Conservation (phyloP, 169 alveolate genomes). For the Perkinsus olseni region DNA sequence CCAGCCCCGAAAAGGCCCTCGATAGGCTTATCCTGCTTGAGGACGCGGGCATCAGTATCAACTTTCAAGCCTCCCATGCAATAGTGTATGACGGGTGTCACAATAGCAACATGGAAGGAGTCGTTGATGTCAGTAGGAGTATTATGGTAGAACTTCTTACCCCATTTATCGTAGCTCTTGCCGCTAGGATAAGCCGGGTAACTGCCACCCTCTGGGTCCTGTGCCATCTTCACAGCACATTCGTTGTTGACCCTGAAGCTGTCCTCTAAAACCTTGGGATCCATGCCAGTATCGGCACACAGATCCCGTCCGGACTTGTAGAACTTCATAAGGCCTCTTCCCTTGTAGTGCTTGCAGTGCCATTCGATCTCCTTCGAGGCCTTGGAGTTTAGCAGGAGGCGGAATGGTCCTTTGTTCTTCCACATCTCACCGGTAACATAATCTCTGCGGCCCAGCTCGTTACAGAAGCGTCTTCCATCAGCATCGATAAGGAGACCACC, state of each 20-base stretch:
- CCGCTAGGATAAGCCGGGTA: slow-evolving; percentile 17
- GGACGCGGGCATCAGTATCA: slow-evolving; percentile 15
- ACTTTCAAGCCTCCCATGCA: slow-evolving; percentile 45
- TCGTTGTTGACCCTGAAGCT: slow-evolving; percentile 33
- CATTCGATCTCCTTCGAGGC: slow-evolving; percentile 20
- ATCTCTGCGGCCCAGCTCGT: slow-evolving; percentile 52
- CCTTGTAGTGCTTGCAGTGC: slow-evolving; percentile 26
- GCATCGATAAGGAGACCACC: slow-evolving; percentile 51
- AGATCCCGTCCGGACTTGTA: slow-evolving; percentile 12
- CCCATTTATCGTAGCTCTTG: slow-evolving; percentile 22
- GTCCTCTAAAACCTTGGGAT: slow-evolving; percentile 1
- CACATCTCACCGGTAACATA: slow-evolving; percentile 38
- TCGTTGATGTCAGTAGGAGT: slow-evolving; percentile 16
- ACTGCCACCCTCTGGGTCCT: slow-evolving; percentile 18
- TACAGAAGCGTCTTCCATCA: slow-evolving; percentile 52
- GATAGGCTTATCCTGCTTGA: slow-evolving; percentile 35
- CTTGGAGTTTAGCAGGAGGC: slow-evolving; percentile 22
- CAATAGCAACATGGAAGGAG: slow-evolving; percentile 33
- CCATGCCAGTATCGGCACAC: neutral
- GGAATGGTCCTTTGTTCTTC: slow-evolving; percentile 39
- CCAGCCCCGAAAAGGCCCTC: slow-evolving; percentile 46
- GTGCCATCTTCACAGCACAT: neutral
- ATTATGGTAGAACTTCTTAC: slow-evolving; percentile 29
- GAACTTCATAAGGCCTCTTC: slow-evolving; percentile 12
- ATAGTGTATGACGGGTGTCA: slow-evolving; percentile 40